Conservation (phyloP, 176 grass and related monocot species). For the Triticum aestivum region IWGSC_CS_RefSeq_v2.1 NC_057812.1:90916246-90916745, state of each 20-base stretch:
- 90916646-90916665: constrained; percentile 67
- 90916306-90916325: constrained; percentile 64
- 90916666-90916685: constrained; percentile 57
- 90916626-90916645: constrained; percentile 19
- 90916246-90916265: constrained; percentile 77
- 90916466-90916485: constrained; percentile 65
- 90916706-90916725: constrained; percentile 68
- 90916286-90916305: constrained; percentile 66
- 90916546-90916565: background rate
- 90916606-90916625: constrained; percentile 18
- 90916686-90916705: constrained; percentile 55
- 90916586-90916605: constrained; percentile 16
- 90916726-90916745: constrained; percentile 20
- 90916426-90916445: constrained; percentile 64
- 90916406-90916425: constrained; percentile 16
- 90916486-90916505: constrained; percentile 43
- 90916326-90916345: constrained; percentile 70
- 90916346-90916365: constrained; percentile 60
- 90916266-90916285: constrained; percentile 69
- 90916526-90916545: constrained; percentile 18
- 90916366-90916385: constrained; percentile 55
- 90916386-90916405: background rate
- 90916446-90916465: constrained; percentile 62
- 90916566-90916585: constrained; percentile 4
- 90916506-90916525: constrained; percentile 69